Conservation (phyloP, 2,329 filamentous ascomycete species). For the Microthyrium microscopicum region DNA sequence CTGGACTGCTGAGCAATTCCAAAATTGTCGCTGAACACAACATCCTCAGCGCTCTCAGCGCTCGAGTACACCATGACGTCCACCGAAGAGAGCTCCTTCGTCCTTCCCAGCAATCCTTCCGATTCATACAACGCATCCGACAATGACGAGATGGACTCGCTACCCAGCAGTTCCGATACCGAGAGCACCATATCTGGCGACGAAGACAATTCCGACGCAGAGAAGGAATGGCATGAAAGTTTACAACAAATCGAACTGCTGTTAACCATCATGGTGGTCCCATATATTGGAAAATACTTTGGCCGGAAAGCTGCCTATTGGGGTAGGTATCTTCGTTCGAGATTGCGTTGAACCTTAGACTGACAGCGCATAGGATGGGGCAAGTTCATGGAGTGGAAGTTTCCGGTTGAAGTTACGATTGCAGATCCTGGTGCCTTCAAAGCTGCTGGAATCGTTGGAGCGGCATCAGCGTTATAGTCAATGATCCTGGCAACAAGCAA, state of each 20-base stretch:
- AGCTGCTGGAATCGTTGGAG: constrained; percentile 28
- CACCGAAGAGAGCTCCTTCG: constrained; percentile 21
- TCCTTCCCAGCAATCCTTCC: constrained; percentile 14
- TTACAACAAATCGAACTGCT: constrained; percentile 86
- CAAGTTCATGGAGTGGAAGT: constrained; percentile 88
- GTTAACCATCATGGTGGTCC: constrained; percentile 84
- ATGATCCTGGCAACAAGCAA: too few species aligned
- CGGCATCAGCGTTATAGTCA: constrained; percentile 26
- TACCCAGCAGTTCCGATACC: constrained; percentile 35
- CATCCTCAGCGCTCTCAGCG: background rate
- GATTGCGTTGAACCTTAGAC: background rate
- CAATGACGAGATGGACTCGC: constrained; percentile 30
- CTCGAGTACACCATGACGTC: constrained; percentile 16
- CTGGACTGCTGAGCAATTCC: too few species aligned
- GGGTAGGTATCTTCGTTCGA: constrained; percentile 43
- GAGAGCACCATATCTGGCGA: constrained; percentile 34
- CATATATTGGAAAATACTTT: constrained; percentile 87
- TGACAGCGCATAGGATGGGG: constrained; percentile 54
- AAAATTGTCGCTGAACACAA: too few species aligned
- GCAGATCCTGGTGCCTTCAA: constrained; percentile 30
- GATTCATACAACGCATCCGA: constrained; percentile 2
- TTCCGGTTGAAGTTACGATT: constrained; percentile 52
- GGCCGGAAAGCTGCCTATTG: constrained; percentile 91
- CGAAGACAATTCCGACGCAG: constrained; percentile 61
- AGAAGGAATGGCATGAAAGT: constrained; percentile 87